Conservation (phyloP, 176 grass and related monocot genomes). For the Saccharum spontaneum region DNA sequence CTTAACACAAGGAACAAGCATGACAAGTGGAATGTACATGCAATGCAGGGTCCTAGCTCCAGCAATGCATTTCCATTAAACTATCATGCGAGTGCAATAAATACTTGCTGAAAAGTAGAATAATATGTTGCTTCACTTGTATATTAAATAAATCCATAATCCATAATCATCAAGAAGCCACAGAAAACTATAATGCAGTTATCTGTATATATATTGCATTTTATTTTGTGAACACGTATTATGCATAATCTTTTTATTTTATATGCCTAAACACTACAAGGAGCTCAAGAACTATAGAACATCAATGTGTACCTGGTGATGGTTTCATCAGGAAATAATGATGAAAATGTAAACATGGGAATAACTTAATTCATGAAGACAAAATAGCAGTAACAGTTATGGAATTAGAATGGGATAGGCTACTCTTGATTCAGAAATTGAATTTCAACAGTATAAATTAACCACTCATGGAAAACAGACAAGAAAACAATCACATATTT, state of each 20-base stretch:
- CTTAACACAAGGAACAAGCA: neutral
- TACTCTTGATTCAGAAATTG: neutral
- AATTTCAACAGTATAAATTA: neutral
- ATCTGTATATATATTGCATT: neutral
- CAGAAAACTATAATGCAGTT: neutral
- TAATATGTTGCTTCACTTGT: neutral
- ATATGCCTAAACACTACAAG: neutral
- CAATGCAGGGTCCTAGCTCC: neutral
- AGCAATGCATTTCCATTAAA: neutral
- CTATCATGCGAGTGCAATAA: neutral
- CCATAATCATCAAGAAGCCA: neutral
- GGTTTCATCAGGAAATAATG: neutral
- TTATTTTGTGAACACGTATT: neutral
- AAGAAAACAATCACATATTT: neutral
- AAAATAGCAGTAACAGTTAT: neutral
- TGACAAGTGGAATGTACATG: neutral
- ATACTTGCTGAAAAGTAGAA: neutral
- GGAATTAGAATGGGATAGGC: neutral
- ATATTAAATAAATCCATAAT: neutral
- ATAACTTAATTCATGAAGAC: neutral
- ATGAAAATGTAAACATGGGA: neutral
- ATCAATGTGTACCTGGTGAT: neutral
- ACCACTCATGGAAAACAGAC: neutral
- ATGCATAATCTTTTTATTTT: neutral
- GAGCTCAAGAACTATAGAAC: neutral